phyloP scores from a whole-genome alignment of 768 basidiomycete species.

The Boletales sp. region DNA sequence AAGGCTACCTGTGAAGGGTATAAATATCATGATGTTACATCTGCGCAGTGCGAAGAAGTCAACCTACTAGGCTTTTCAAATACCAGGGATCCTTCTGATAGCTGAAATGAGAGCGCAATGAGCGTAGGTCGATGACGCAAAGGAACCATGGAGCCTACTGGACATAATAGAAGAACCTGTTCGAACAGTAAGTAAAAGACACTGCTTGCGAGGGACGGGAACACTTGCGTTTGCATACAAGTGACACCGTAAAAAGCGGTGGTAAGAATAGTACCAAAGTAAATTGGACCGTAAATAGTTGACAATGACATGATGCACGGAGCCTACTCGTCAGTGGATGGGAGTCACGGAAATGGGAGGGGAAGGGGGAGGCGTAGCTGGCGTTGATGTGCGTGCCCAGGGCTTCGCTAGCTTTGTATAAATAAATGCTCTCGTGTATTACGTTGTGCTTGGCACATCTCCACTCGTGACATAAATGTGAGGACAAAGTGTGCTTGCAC shows the following conservation, averaged over 20 bases:
- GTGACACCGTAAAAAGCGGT: not conserved
- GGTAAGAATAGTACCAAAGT: not conserved
- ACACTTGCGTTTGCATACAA: constrained; percentile 6
- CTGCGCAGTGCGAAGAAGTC: not conserved
- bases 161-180: constrained; percentile 3
- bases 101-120: not conserved
- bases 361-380: too few species aligned
- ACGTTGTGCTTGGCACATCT: too few species aligned
- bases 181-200: not conserved
- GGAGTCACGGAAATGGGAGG: too few species aligned
- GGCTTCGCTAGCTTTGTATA: too few species aligned
- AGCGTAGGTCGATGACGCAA: not conserved
- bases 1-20: not conserved
- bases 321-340: too few species aligned
- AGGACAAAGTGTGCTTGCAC: too few species aligned
- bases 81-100: not conserved
- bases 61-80: not conserved
- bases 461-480: too few species aligned
- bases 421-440: too few species aligned
- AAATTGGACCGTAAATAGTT: not conserved
- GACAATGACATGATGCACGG: too few species aligned
- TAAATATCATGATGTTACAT: not conserved
- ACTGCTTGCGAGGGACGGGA: not conserved
- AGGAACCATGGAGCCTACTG: not conserved
- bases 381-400: too few species aligned